Percentiles rank a stretch among this genome's conserved stretches.
These are phyloP conservation scores for Lagerstroemia speciosa DNA, from an alignment of 345 rosid species.

Conservation along the genomic window DNA sequence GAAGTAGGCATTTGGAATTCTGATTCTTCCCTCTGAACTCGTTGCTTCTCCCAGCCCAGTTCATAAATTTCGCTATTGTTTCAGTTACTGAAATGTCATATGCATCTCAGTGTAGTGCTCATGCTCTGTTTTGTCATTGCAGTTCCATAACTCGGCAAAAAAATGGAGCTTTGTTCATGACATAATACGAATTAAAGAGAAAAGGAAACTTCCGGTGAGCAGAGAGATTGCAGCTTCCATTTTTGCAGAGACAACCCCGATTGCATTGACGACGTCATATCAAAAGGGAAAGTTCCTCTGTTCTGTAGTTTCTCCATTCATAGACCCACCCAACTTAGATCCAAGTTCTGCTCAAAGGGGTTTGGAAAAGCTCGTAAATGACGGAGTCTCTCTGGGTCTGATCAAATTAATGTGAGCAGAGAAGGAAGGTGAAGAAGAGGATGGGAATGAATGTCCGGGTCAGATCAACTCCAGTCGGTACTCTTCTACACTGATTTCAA, in stretches of 20 bases:
- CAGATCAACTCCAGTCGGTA: too few relatives aligned
- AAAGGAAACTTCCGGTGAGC: neutral
- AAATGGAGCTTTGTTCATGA: neutral
- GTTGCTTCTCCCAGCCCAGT: neutral
- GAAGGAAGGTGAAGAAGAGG: neutral
- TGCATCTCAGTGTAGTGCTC: neutral
- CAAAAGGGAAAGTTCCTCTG: too few relatives aligned
- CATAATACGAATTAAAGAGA: neutral
- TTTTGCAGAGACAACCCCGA: neutral
- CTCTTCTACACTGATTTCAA: too few relatives aligned
- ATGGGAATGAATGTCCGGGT: neutral
- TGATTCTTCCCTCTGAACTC: neutral
- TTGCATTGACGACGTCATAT: neutral
- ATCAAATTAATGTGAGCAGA: neutral
- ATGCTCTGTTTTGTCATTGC: neutral
- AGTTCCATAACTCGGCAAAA: neutral
- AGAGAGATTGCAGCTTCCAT: neutral
- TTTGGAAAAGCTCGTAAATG: neutral
- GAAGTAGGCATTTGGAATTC: neutral
- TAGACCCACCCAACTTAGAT: neutral
- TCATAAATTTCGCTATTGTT: neutral
- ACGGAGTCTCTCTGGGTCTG: neutral
- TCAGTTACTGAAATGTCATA: neutral
- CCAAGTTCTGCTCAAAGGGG: neutral
- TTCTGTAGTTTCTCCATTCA: too few relatives aligned